A percentile compares a stretch with the other conserved stretches of the same genome.
Evolutionary conservation across 2,329 filamentous ascomycete species (phyloP).

Genomic region (Cordyceps militaris): DNA sequence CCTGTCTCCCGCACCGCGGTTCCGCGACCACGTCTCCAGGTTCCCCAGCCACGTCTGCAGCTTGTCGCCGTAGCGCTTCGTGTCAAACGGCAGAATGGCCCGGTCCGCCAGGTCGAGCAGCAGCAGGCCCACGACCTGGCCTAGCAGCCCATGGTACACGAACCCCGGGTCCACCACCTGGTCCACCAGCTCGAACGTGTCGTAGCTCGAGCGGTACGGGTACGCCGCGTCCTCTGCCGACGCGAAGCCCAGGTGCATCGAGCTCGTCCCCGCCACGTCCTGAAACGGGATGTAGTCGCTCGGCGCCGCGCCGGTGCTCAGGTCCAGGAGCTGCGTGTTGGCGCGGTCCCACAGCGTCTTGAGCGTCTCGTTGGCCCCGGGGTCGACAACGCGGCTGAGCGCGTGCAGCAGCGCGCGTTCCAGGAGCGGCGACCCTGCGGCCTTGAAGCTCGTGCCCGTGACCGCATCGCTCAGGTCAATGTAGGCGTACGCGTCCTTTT

Average conservation of each 20-base stretch:
- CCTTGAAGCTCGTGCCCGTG: constrained; percentile 65
- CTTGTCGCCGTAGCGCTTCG: constrained; percentile 62
- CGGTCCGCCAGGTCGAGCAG: constrained; percentile 78
- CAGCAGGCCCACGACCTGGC: constrained; percentile 73
- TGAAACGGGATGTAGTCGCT: constrained; percentile 83
- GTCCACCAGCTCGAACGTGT: constrained; percentile 82
- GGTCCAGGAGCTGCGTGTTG: constrained; percentile 53
- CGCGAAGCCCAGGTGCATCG: constrained; percentile 74
- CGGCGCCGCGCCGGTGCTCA: constrained; percentile 57
- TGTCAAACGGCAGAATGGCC: constrained; percentile 74
- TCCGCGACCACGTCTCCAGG: constrained; percentile 57
- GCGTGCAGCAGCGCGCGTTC: constrained; percentile 64
- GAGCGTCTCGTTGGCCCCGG: constrained; percentile 62
- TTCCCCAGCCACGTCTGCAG: constrained; percentile 60
- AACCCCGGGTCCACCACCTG: constrained; percentile 76
- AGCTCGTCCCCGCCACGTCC: constrained; percentile 81
- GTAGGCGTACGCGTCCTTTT: constrained; percentile 73
- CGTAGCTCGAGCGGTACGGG: constrained; percentile 79
- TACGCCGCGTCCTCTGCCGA: constrained; percentile 32
- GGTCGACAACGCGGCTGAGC: constrained; percentile 68
- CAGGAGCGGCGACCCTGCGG: constrained; percentile 75
- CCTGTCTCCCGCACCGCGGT: constrained; percentile 18
- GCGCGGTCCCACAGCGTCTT: constrained; percentile 68
- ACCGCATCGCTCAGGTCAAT: constrained; percentile 86
- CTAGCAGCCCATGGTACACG: constrained; percentile 69